Evolutionary conservation across 2,329 filamentous ascomycete genomes (phyloP), one percentile per base, ranked within the genome.

Genomic region (Colletotrichum tamarilloi): DNA sequence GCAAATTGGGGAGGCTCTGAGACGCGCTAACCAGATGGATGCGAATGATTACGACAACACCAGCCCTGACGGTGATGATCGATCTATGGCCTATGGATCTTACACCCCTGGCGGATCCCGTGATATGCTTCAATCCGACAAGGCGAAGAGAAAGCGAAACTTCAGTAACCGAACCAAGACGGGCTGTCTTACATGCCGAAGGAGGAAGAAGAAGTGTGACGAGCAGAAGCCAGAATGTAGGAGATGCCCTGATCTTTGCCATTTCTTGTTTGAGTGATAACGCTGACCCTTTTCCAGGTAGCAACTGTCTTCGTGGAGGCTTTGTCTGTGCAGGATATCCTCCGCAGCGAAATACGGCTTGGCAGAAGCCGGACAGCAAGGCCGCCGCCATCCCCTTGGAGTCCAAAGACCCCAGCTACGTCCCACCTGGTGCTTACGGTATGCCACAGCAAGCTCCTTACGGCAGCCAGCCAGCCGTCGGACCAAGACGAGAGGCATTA

Each of bases 81-180:
- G 79, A 62, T 81, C 83, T 24, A 79, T 81, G n/a, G 81, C 80
- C 19, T 77, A 84, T 59, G 83, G 75, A 76, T 75, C 84, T 19
- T 90, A 87, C 76, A 85, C 83, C 2, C 81, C 86, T 2, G 85
- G 73, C 83, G 86, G 74, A 84, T 65, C 67, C 24, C 75, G 86
- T 69, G 87, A 88, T 62, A 77, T 86, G 35, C 82, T 90, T 46
- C 89, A 91, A 78, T 88, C 88, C 5, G 90, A 92, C 76, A 86
- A 89, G 4, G 93, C 93, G 82, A 93, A 93, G 81, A 85, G 92
- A 62, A 94, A 94, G 82, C 88, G 92, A 52, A 94, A 94, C 79
- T 98, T 98, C 79, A 97, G 95, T 84, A 98, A 98, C 82, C 90
- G 96, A 72, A 98, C 96, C 24, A 98, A 98, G 85, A 98, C 95